Evolutionary conservation across 2,329 filamentous ascomycete species (phyloP), one percentile per base, ranked within the genome.

Genomic region (Colletotrichum paranaense): DNA sequence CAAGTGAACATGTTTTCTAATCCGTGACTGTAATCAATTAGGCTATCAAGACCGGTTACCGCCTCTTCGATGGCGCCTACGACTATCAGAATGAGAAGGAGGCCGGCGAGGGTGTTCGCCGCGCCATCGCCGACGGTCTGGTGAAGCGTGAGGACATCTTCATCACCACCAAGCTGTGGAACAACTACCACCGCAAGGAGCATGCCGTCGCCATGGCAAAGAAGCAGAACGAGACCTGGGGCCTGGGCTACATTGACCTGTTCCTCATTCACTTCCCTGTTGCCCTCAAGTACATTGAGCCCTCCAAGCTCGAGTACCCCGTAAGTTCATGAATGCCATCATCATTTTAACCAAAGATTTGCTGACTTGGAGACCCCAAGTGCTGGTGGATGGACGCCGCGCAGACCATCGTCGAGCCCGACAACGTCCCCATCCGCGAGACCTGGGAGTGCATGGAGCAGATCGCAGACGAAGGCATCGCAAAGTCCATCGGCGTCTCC

Each of bases 141-240:
- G 86, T 94, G 12, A 91, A 92, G 88, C 90, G 94, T 74, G 90
- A 93, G 80, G 93, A 97, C 67, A 84, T 97, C 75, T 97, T 97
- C 84, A 90, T 97, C 73, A 94, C 94, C 68, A 94, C 92, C 79
- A 97, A 97, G 88, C 89, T 95, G 53, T 97, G 94, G 93, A 93
- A 92, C 79, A 94, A 93, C 64, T 95, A 93, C 85, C 92, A 93
- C 78, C 86, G 88, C 75, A 88, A 87, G 1, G 87, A 91, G 77
- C 89, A 91, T 77, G 92, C 93, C 19, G 84, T 88, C 72, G 83
- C 87, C 75, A 91, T 91, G 74, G 87, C 91, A 60, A 86, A 88
- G 75, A 86, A 89, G 53, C 91, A 91, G 55, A 84, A 93, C 65
- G 87, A 91, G 79, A 87, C 91, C 78, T 87, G 93, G 77, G 88